phyloP scores from a whole-genome alignment of 192 early-diverging fungal genomes.

The Coemansia sp. region DNA sequence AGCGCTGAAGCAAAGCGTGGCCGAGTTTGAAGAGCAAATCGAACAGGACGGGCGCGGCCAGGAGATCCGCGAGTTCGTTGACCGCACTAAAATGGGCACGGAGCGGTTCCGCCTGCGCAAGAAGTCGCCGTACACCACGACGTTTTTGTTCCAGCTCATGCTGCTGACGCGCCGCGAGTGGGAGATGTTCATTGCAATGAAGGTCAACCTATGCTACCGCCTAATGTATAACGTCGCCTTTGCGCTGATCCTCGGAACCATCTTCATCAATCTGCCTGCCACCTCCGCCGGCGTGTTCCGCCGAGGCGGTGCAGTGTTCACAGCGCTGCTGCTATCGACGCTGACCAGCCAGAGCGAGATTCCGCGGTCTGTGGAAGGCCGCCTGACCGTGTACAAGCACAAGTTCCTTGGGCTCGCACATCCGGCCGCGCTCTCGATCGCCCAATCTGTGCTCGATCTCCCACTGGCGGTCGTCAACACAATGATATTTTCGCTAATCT shows the following conservation, averaged over 20 bases:
- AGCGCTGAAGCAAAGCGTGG: constrained; percentile 35
- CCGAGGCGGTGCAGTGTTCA: constrained; percentile 49
- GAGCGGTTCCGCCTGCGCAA: constrained; percentile 51
- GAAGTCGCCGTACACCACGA: constrained; percentile 65
- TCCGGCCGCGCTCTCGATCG: constrained; percentile 30
- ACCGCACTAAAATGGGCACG: constrained; percentile 56
- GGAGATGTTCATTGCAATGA: constrained; percentile 60
- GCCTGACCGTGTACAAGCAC: constrained; percentile 78
- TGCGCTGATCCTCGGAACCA: constrained; percentile 70
- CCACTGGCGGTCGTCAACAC: constrained; percentile 60
- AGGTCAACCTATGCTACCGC: constrained; percentile 52
- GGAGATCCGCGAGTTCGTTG: constrained; percentile 51
- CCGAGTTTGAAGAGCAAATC: constrained; percentile 40
- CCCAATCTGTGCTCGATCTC: constrained; percentile 16
- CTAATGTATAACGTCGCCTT: constrained; percentile 60
- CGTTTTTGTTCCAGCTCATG: constrained; percentile 65
- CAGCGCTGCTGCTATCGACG: constrained; percentile 65
- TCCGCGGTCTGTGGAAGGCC: constrained; percentile 65
- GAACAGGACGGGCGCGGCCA: constrained; percentile 15
- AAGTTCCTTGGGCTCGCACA: constrained; percentile 61
- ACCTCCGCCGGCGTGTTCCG: constrained; percentile 63
- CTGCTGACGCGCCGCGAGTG: constrained; percentile 61
- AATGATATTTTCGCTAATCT: constrained; percentile 53
- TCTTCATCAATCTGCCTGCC: constrained; percentile 62
- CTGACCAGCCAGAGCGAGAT: constrained; percentile 68